A percentile compares a stretch with the other conserved stretches of the same genome.
phyloP scores from a whole-genome alignment of 1,284 basidiomycete species.

The Leccinum fallax region DNA sequence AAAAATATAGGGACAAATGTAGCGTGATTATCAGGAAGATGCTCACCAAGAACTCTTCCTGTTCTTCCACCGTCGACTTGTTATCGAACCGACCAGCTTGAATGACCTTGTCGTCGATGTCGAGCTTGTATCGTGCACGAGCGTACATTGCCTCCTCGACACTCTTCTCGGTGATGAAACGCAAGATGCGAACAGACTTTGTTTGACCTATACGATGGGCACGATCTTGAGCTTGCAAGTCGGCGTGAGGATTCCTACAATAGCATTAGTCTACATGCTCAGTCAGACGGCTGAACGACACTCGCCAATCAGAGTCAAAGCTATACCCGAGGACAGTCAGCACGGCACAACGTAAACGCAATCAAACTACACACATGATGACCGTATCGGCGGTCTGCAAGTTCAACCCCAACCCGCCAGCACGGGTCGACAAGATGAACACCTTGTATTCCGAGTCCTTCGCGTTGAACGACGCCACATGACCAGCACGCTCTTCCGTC shows the following conservation, averaged over 20 bases:
- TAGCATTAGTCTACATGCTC: not conserved
- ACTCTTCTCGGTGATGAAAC: conserved; percentile 97
- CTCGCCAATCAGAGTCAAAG: conserved; percentile 87
- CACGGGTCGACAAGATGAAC: conserved; percentile 96
- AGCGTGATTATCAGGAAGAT: conserved; percentile 7
- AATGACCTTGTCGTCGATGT: conserved; percentile 99
- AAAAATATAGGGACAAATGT: conserved; percentile 1
- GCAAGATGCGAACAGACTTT: conserved; percentile 94
- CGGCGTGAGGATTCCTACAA: conserved; percentile 90
- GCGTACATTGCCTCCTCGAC: conserved; percentile 98
- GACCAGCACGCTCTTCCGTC: conserved; percentile 93
- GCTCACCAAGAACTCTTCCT: conserved; percentile 89
- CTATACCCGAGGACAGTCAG: conserved; percentile 38
- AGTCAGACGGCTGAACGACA: not conserved
- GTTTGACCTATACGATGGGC: conserved; percentile 99
- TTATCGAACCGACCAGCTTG: conserved; percentile 99
- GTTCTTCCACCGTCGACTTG: conserved; percentile 97
- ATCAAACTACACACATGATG: conserved; percentile 79
- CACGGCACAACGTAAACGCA: not conserved
- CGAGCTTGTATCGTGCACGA: conserved; percentile 94
- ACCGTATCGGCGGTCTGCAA: conserved; percentile 99
- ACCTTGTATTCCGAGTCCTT: conserved; percentile 89
- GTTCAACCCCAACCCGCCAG: conserved; percentile 97
- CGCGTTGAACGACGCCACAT: conserved; percentile 92
- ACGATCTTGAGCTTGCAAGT: conserved; percentile 99